Evolutionary conservation across 345 rosid species (phyloP).

Genomic region (Capsella bursapastoris): DNA sequence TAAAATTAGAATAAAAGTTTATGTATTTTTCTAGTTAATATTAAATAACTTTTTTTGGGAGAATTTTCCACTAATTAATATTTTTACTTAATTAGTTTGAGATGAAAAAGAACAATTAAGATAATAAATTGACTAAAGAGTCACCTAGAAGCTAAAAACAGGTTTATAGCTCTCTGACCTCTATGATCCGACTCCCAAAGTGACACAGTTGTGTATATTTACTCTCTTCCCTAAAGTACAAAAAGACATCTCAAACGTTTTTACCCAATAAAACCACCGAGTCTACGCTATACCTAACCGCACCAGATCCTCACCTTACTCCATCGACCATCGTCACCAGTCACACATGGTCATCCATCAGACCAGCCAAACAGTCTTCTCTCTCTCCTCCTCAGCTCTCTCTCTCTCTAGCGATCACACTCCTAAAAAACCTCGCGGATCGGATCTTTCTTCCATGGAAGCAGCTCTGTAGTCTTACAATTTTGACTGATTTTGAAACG

Average conservation of each 20-base stretch:
- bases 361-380: constrained; percentile 38
- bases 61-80: too few relatives aligned
- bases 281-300: constrained; percentile 39
- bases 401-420: constrained; percentile 54
- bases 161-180: constrained; percentile 7
- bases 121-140: not conserved
- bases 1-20: too few relatives aligned
- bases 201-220: constrained; percentile 24
- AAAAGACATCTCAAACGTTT: constrained; percentile 44
- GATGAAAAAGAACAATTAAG: too few relatives aligned
- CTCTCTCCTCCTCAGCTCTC: constrained; percentile 5
- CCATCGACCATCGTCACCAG: constrained; percentile 29
- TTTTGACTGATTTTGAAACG: constrained; percentile 36
- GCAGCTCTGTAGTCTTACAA: constrained; percentile 33
- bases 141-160: not conserved
- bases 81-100: too few relatives aligned
- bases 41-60: too few relatives aligned
- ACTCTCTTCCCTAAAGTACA: not conserved
- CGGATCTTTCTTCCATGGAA: constrained; percentile 57
- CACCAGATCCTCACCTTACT: constrained; percentile 39
- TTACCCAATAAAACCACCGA: constrained; percentile 17
- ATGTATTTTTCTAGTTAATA: too few relatives aligned
- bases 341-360: constrained; percentile 48
- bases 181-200: constrained; percentile 32
- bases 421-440: constrained; percentile 54